Base-by-base conservation (phyloP, 2,329 filamentous ascomycete species). In the Hymenoscyphus linearis region DNA sequence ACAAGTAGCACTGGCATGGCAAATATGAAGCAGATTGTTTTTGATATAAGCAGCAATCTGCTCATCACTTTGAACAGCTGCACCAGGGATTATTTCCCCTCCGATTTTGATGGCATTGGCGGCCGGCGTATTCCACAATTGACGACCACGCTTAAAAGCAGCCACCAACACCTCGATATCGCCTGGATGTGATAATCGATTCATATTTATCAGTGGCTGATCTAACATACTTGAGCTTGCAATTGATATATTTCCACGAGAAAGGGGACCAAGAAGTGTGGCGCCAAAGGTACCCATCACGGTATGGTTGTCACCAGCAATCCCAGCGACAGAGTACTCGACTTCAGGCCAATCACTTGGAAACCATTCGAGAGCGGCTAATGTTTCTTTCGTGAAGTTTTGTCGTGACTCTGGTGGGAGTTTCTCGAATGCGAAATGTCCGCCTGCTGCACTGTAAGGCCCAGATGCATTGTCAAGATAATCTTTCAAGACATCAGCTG, bases 1-100 rank as follows among this genome's bases (percentile, higher is more conserved):
- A 10, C 76, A 77, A 0, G 84, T 87, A 0, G 82, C 80, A 0
- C 75, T 80, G 75, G 79, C 83, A 69, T 82, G 83, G 78, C 76
- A 85, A 36, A 67, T 60, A 5, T 57, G 34, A 12, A 37, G 31
- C 12, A 75, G 4, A 73, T 72, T 36, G 63, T 64, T 12, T 68
- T 44, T n/a, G 4, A 67, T 65, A 9, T 52, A 60, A 9, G 55
- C 35, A 25, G 62, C 25, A 50, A 70, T 66, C 13, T 68, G 52
- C 10, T 52, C 67, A 61, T 70, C 68, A 4, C 58, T 66, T 22
- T 60, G 47, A 0, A 69, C 59, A 2, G 27, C 13, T 4, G 25
- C 1, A 3, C 68, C 65, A 1, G 65, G 67, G 3, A 44, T 40
- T 14, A 60, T 56, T 35, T 71, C 69, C 0, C 25, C 7, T 4